Evolutionary conservation across 1,284 basidiomycete genomes (phyloP), one percentile per base, ranked within the genome.

Genomic region (Cystobasidium pallidum): DNA sequence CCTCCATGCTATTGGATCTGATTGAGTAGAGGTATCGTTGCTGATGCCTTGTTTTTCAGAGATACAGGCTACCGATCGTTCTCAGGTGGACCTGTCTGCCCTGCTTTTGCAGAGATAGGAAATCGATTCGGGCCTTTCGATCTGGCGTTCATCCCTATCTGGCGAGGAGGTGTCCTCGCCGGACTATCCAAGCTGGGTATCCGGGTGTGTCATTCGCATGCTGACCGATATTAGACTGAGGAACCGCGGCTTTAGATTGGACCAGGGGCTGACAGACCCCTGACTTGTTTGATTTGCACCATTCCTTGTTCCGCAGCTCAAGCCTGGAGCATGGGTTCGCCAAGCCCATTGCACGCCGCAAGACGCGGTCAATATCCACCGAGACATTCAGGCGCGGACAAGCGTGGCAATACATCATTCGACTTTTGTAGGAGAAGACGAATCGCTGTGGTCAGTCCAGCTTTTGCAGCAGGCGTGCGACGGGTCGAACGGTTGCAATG

Each of bases 41-140:
- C 15, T 7, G 3, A 24, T 11, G 4, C 6, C 52, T 55, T 30
- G 28, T 52, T 41, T 3, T 36, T 26, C n/a, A 79, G 78, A 19
- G 78, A 79, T 43, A 79, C 78, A 2, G 78, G 78, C 2, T 79
- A 78, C 55, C 75, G 78, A 2, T 74, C 75, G 1, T 68, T 70
- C 30, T 55, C 65, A 21, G 65, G 67, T 3, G 54, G 75, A 17
- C 73, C 74, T 6, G 76, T 76, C 17, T 79, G 78, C 55, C 78
- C 78, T 3, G 78, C 75, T 4, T 79, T 79, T 24, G 63, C 39
- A 63, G 78, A 78, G 58, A 74, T 79, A 24, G 78, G 78, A 2
- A 28, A 73, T 24, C 75, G 74, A 66, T 77, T 67, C 30, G 78
- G 78, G 0, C 78, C 78, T 2, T 76, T 79, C 54, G 78, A 79